phyloP scores from a whole-genome alignment of 495 filamentous ascomycete species.

The Elaphomyces granulatus region DNA sequence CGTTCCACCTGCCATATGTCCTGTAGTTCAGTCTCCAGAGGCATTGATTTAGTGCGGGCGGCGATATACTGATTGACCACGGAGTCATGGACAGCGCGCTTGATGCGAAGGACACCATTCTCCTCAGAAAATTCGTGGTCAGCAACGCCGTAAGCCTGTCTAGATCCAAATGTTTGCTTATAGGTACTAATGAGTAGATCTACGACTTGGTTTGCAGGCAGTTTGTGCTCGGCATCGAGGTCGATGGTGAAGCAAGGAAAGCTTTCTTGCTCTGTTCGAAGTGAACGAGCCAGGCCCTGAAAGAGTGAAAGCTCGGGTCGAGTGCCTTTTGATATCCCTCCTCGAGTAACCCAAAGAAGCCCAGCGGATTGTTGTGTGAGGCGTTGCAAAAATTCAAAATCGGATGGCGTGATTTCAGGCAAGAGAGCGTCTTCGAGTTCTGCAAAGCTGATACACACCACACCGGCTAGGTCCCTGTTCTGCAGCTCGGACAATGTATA shows the following conservation, averaged over 20 bases:
- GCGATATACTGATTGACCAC: too few relatives aligned
- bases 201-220: too few relatives aligned
- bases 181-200: too few relatives aligned
- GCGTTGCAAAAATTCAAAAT: constrained; percentile 14
- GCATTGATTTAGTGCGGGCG: too few relatives aligned
- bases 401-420: constrained; percentile 2
- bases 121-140: too few relatives aligned
- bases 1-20: too few relatives aligned
- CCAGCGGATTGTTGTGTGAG: constrained; percentile 12
- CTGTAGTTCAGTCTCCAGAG: too few relatives aligned
- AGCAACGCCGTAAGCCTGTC: too few relatives aligned
- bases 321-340: constrained; percentile 16
- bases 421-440: constrained; percentile 3
- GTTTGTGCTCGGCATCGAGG: too few relatives aligned
- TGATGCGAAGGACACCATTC: too few relatives aligned
- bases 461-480: background rate
- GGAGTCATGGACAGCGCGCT: too few relatives aligned
- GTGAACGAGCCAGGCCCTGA: constrained; percentile 4
- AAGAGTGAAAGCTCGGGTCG: constrained; percentile 2
- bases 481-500: background rate
- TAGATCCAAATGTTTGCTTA: too few relatives aligned
- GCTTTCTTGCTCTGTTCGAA: constrained; percentile 3
- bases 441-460: background rate
- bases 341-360: constrained; percentile 24
- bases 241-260: constrained; percentile 3